Base-by-base conservation (phyloP, 139 green algal genomes). In the Deuterostichococcus epilithicus region DNA sequence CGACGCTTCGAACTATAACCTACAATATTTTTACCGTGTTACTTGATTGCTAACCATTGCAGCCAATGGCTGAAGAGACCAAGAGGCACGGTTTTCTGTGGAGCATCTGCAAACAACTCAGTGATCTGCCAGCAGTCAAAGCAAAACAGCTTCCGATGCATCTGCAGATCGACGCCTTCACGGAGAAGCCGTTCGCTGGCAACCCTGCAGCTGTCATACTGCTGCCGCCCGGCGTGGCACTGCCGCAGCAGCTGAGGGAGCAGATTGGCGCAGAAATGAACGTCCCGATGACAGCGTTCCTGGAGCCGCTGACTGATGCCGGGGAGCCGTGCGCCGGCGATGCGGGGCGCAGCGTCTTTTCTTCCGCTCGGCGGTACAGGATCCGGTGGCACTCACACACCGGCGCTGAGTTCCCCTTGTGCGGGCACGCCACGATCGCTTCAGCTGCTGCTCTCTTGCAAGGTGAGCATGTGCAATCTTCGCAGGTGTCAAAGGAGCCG, bases 161-260 rank as follows among this genome's bases (percentile, higher is more conserved):
- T 4, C 23, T 60, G 38, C 77, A 91, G 72, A 84, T 93, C 1
- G 86, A 96, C 66, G 92, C 92, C 1, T 97, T 96, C 76, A 86
- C 89, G 0, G 65, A 65, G 0, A 28, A 39, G 2, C 66, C 86
- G 0, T 93, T 94, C 70, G 59, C 23, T 6, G 92, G 92, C 74
- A 97, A 97, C 74, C 85, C 92, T 6, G 92, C 92, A 58, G 90
- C 91, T 6, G 88, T 97, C 33, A 77, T 80, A 65, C 75, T 93
- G 67, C 47, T 93, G n/a, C 35, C 70, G 0, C 77, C 81, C 3
- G 20, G 20, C 52, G 5, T 20, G 52, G 30, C 77, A 32, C 28
- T 37, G 13, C 66, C 83, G 28, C 70, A 70, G 10, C 13, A 68
- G 4, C 35, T 80, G 20, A 75, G 84, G 2, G 82, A 86, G 74